Percentiles rank a stretch among this genome's conserved stretches.
Conservation (phyloP, 2,329 filamentous ascomycete genomes). For the Eurotiales sp. region DNA sequence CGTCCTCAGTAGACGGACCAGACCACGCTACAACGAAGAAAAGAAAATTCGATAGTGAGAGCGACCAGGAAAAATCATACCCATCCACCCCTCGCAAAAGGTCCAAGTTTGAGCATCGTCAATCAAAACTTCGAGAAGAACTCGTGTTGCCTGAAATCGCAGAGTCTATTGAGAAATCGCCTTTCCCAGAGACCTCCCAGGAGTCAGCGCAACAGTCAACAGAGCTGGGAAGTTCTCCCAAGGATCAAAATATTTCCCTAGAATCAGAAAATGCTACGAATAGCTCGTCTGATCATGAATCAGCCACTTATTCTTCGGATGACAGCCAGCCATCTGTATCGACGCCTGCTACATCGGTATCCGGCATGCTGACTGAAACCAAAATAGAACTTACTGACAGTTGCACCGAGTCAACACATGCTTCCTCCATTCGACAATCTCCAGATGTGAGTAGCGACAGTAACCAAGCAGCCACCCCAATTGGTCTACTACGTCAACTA, state of each 20-base stretch:
- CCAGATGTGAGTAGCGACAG: background rate
- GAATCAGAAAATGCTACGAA: slow-evolving; percentile 12
- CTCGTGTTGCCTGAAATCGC: slow-evolving; percentile 30
- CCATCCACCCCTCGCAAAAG: slow-evolving; percentile 31
- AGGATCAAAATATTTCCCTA: background rate
- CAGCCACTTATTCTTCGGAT: slow-evolving; percentile 26
- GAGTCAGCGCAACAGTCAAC: background rate
- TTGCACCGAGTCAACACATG: background rate
- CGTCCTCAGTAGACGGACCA: background rate
- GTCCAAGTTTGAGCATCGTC: slow-evolving; percentile 30
- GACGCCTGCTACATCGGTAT: slow-evolving; percentile 36
- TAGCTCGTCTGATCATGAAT: slow-evolving; percentile 22
- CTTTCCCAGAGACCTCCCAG: slow-evolving; percentile 2
- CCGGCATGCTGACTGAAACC: slow-evolving; percentile 20
- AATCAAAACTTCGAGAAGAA: slow-evolving; percentile 35
- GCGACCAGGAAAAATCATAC: slow-evolving; percentile 17
- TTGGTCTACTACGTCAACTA: slow-evolving; percentile 6
- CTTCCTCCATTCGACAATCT: background rate
- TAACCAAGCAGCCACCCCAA: background rate
- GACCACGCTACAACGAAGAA: slow-evolving; percentile 20
- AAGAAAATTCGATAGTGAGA: background rate
- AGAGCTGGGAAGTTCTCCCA: background rate
- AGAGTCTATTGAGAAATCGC: slow-evolving; percentile 17
- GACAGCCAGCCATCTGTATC: slow-evolving; percentile 29
- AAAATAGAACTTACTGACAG: slow-evolving; percentile 19